A percentile compares a stretch with the other conserved stretches of the same genome.
Conservation (phyloP, 2,329 filamentous ascomycete species). For the Eutypella sp. region DNA sequence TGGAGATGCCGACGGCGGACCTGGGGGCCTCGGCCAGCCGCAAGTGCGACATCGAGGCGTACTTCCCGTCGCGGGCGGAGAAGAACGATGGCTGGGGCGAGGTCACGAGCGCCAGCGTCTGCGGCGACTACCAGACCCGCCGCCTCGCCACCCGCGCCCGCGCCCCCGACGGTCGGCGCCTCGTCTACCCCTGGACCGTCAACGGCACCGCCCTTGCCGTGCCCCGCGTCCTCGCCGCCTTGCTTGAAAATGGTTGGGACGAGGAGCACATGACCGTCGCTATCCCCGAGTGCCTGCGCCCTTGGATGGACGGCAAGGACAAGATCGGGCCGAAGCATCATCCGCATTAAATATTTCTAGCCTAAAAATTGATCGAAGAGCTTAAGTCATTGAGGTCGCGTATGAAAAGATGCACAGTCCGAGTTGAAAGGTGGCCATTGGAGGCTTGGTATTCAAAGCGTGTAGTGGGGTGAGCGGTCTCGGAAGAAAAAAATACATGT, state of each 20-base stretch:
- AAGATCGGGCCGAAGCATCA: conserved; percentile 48
- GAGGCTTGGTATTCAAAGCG: too few relatives aligned
- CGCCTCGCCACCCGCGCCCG: conserved; percentile 73
- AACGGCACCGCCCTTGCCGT: conserved; percentile 94
- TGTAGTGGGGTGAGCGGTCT: too few relatives aligned
- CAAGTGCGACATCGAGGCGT: conserved; percentile 91
- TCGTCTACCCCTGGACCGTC: conserved; percentile 78
- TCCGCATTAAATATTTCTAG: too few relatives aligned
- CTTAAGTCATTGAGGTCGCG: too few relatives aligned
- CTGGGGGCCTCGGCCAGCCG: conserved; percentile 82
- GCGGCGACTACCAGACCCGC: conserved; percentile 89
- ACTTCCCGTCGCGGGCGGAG: conserved; percentile 71
- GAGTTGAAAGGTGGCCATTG: too few relatives aligned
- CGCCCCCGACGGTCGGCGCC: conserved; percentile 32
- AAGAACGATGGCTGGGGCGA: conserved; percentile 81
- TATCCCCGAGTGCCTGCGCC: conserved; percentile 73
- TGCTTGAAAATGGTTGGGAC: conserved; percentile 89
- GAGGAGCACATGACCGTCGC: conserved; percentile 60
- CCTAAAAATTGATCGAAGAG: too few relatives aligned
- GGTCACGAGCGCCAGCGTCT: conserved; percentile 84
- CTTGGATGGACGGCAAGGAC: conserved; percentile 77
- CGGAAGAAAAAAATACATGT: too few relatives aligned
- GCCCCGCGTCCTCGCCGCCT: conserved; percentile 79
- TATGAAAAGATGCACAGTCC: too few relatives aligned
- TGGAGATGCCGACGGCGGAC: conserved; percentile 88